Base-by-base conservation (phyloP, 2,329 filamentous ascomycete genomes). In the Cryphonectria japonica region DNA sequence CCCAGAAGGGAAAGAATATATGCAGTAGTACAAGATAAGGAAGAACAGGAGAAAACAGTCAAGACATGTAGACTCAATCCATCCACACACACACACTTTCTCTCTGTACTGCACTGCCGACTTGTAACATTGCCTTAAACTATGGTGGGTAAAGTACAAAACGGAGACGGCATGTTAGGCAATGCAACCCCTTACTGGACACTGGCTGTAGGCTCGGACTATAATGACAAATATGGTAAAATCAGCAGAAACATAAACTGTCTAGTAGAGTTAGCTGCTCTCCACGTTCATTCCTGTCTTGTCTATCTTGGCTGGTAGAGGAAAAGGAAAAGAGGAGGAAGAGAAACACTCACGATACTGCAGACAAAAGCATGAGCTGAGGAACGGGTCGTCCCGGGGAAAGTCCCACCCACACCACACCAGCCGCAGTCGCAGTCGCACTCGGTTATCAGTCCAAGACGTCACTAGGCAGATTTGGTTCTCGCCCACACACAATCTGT, bases 181-280 rank as follows among this genome's bases (percentile, higher is more conserved):
- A 19, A 54, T 54, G 50, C 50, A 54, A 14, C 50, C 50, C 50
- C n/a, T 29, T 26, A 2, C 52, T 57, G 26, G 26, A 22, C 16
- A 22, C 43, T 19, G 16, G 43, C 43, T 3, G 14, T 59, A 19
- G 54, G 14, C 54, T 32, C 54, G 54, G 54, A 8, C 54, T 5
- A 59, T 59, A 32, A 32, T 59, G 54, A 59, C 54, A 59, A 59
- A 59, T 59, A 29, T 19, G n/a, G 26, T 57, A 54, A 46, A 34
- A 4, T 52, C 46, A 22, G 22, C 19, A 54, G n/a, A 54, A 9
- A 54, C 50, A 54, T 4, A 54, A 0, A 54, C n/a, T 26, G 37
- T 39, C 37, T 39, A 39, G 7, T 39, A 39, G 6, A 34, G 6
- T 34, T 34, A 34, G 34, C 34, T 34, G 34, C 34, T 34, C 34